Evolutionary conservation across 352 stramenopile genomes (phyloP).

Genomic region (Pythium pyrilobum): DNA sequence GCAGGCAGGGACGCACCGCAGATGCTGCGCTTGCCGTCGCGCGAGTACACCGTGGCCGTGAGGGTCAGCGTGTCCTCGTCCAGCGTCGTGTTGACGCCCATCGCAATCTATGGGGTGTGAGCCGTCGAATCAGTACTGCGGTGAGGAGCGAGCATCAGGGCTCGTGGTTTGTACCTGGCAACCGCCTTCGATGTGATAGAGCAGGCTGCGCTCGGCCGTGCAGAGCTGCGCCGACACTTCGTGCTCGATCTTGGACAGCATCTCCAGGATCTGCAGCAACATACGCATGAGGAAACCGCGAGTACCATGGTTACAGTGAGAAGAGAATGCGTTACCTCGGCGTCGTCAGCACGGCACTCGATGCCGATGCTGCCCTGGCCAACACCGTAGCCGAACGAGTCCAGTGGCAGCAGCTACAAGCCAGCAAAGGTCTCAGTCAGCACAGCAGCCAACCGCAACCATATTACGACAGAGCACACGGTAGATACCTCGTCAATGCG

Average conservation of each 20-base stretch:
- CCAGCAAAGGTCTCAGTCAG: background rate
- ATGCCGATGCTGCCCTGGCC: constrained; percentile 85
- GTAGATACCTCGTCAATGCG: constrained; percentile 57
- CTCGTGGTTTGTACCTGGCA: constrained; percentile 69
- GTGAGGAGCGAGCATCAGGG: background rate
- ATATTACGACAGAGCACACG: background rate
- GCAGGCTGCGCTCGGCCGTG: constrained; percentile 74
- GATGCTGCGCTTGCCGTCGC: constrained; percentile 60
- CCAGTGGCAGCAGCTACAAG: constrained; percentile 44
- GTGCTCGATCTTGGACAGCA: constrained; percentile 75
- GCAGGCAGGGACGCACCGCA: constrained; percentile 23
- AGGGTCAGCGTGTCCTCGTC: constrained; percentile 60
- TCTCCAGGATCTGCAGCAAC: constrained; percentile 51
- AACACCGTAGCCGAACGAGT: constrained; percentile 78
- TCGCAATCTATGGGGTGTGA: constrained; percentile 60
- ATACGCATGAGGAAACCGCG: too few relatives aligned
- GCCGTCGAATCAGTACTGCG: too few relatives aligned
- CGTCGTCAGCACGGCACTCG: constrained; percentile 67
- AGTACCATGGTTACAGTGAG: too few relatives aligned
- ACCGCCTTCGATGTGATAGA: constrained; percentile 78
- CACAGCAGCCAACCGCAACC: background rate
- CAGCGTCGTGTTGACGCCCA: constrained; percentile 72
- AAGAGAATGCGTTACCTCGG: constrained; percentile 27
- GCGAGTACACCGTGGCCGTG: constrained; percentile 63
- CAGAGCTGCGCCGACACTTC: constrained; percentile 73